Base-by-base conservation (phyloP, 345 rosid species). In the Nasturtium officinale region DNA sequence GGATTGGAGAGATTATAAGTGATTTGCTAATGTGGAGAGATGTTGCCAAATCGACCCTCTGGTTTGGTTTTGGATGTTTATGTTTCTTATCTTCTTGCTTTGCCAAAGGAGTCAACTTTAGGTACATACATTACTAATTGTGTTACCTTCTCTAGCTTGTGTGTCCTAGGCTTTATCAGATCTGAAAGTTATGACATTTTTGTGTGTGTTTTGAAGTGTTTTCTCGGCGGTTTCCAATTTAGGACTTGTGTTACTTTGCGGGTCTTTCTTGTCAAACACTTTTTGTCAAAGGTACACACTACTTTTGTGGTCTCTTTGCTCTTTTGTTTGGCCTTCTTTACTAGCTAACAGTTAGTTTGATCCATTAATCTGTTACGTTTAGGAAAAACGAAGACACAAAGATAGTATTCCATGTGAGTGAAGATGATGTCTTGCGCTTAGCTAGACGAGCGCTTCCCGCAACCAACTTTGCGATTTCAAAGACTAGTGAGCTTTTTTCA, bases 21-120 rank as follows among this genome's bases (percentile, higher is more conserved):
- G 96, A 91, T 78, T 72, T 94, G 83, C 67, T 86, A 1, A 82
- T 87, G 92, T 93, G 98, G 98, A 87, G 84, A 67, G 92, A 93
- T 69, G 86, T 69, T 53, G 91, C 97, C 3, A 93, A 87, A 69
- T 90, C 98, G 6, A 89, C 89, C 43, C 86, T 93, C 63, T 93
- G 98, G 96, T 90, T 90, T 79, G 98, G 96, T 51, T 60, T 93
- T 26, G 96, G 98, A 16, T 87, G 83, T 71, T 53, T 90, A 1
- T 82, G 83, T 69, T 85, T 89, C 82, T 68, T 90, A 35, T 87
- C 96, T 64, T 93, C 94, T 82, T 87, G 87, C 80, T 86, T 93
- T 56, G 72, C 98, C 20, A 84, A 74, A 83, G 91, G 94, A 56
- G 61, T 92, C 57, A 88, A 55, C 81, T 91, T 91, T 74, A 89